Percentiles rank a stretch among this genome's conserved stretches.
Evolutionary conservation across 2,329 filamentous ascomycete species (phyloP).

Genomic region (Xylariales sp.): DNA sequence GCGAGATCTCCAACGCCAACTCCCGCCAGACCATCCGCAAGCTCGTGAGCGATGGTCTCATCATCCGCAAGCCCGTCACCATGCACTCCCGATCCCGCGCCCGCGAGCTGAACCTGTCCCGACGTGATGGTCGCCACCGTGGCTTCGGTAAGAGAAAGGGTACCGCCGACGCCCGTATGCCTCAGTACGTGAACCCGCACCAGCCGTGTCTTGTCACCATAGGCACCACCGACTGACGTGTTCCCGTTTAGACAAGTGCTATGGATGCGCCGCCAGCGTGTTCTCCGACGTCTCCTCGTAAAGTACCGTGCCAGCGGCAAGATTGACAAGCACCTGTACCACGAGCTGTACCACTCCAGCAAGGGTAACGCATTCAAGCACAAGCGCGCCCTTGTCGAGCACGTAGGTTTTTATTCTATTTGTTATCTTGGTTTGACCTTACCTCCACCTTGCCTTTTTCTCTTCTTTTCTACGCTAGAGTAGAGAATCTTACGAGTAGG

Average conservation of each 20-base stretch:
- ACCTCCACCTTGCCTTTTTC: neutral
- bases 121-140: conserved; percentile 96
- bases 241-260: conserved; percentile 80
- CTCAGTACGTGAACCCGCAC: conserved; percentile 73
- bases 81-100: conserved; percentile 99
- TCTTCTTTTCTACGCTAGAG: neutral
- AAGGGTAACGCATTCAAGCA: conserved; percentile 99
- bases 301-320: conserved; percentile 99
- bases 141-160: conserved; percentile 99
- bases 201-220: neutral
- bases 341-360: conserved; percentile 99
- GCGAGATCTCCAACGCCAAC: conserved; percentile 99
- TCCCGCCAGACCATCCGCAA: conserved; percentile 99
- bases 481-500: neutral
- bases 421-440: neutral
- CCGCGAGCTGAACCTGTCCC: conserved; percentile 92
- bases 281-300: conserved; percentile 98
- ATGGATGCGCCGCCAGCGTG: conserved; percentile 99
- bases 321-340: conserved; percentile 99
- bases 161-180: conserved; percentile 99
- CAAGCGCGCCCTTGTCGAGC: conserved; percentile 99
- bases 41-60: conserved; percentile 99
- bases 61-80: conserved; percentile 99
- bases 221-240: conserved; percentile 9
- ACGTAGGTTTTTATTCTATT: conserved; percentile 75